Evolutionary conservation across 768 basidiomycete species (phyloP).

Genomic region (Trametes sanguinea): DNA sequence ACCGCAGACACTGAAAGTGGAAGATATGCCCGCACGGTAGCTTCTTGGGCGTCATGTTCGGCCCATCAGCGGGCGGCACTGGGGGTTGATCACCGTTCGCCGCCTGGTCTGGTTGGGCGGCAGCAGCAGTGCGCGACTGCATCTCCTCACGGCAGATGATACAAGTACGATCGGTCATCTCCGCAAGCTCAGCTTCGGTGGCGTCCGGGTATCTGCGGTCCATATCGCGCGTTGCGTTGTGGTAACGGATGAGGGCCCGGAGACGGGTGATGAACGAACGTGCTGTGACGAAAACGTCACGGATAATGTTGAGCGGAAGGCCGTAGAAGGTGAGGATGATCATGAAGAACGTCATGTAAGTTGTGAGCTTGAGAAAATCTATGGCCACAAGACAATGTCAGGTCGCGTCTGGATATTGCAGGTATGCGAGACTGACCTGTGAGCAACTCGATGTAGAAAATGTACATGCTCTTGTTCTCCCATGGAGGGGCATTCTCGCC

Average conservation of each 20-base stretch:
- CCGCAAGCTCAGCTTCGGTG: conserved; percentile 77
- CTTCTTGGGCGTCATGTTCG: conserved; percentile 96
- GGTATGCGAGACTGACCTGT: conserved; percentile 60
- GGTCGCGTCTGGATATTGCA: neutral
- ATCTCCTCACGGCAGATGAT: conserved; percentile 99
- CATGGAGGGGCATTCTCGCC: conserved; percentile 88
- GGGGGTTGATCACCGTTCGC: conserved; percentile 28
- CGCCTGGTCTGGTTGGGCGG: conserved; percentile 17
- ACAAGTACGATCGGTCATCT: conserved; percentile 88
- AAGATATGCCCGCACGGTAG: conserved; percentile 97
- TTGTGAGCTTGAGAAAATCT: conserved; percentile 94
- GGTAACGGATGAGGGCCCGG: conserved; percentile 88
- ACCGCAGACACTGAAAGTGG: conserved; percentile 95
- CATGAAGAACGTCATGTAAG: conserved; percentile 91
- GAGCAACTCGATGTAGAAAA: conserved; percentile 90
- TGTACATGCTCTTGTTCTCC: conserved; percentile 98
- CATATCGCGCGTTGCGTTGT: conserved; percentile 95
- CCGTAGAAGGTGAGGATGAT: conserved; percentile 95
- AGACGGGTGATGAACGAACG: conserved; percentile 88
- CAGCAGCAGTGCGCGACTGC: conserved; percentile 42
- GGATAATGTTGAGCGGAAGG: conserved; percentile 92
- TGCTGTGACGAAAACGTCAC: conserved; percentile 95
- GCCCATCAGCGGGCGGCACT: conserved; percentile 53
- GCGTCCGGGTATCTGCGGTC: conserved; percentile 94
- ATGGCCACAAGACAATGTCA: conserved; percentile 3